Evolutionary conservation across 257 asterid genomes (phyloP).

Genomic region (Schizonepeta tenuifolia): DNA sequence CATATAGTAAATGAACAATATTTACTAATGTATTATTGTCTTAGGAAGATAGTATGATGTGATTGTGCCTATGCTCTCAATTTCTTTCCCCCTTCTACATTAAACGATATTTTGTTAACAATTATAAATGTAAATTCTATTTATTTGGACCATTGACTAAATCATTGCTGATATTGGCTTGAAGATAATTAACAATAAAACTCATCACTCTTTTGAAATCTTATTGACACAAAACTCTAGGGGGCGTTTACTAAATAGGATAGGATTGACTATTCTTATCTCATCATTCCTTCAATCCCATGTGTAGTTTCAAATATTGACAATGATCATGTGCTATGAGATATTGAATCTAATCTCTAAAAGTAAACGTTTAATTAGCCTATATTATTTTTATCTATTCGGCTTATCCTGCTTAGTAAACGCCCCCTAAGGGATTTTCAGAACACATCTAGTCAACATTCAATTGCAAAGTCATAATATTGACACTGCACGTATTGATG

Average conservation of each 20-base stretch:
- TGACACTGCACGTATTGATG: background rate
- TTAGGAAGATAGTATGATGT: conserved; percentile 4
- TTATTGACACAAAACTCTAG: background rate
- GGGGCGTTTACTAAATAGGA: too few species aligned
- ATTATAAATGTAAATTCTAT: background rate
- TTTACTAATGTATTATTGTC: background rate
- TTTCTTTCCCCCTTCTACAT: background rate
- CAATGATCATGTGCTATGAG: too few species aligned
- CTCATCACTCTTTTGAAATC: background rate
- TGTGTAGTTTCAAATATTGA: too few species aligned
- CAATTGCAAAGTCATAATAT: background rate
- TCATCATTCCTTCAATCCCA: too few species aligned
- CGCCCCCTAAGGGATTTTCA: background rate
- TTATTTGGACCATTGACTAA: background rate
- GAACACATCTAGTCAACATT: conserved; percentile 7
- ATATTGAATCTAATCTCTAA: too few species aligned
- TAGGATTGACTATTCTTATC: too few species aligned
- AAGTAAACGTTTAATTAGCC: too few species aligned
- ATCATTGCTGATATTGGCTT: background rate
- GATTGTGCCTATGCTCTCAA: background rate
- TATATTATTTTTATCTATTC: too few species aligned
- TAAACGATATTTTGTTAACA: background rate
- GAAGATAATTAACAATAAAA: background rate
- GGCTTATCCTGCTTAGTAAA: too few species aligned
- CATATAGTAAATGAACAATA: background rate